These are phyloP conservation scores for Starmerella gropengiesseri DNA, from an alignment of 805 yeast genomes.

Conservation along the genomic window DNA sequence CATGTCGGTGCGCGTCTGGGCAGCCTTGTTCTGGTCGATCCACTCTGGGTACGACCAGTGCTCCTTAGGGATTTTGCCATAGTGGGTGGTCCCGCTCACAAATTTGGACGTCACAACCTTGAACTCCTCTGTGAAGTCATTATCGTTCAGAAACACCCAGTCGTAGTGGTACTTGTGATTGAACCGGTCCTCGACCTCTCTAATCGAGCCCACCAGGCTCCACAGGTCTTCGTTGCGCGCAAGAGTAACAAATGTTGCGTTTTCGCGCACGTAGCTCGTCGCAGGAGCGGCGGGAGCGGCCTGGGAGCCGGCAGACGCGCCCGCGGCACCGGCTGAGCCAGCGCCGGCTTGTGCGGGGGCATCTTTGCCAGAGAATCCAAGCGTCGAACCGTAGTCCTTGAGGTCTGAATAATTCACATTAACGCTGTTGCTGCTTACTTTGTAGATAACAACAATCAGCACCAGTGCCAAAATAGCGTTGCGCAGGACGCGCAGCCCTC, in stretches of 20 bases:
- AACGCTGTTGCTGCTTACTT: constrained; percentile 19
- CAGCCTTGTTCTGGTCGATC: constrained; percentile 67
- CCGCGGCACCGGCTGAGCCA: constrained; percentile 2
- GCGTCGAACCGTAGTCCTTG: constrained; percentile 17
- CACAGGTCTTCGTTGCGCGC: constrained; percentile 59
- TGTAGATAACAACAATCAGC: constrained; percentile 28
- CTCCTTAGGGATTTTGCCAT: constrained; percentile 60
- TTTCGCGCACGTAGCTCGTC: constrained; percentile 24
- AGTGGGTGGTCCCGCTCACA: constrained; percentile 58
- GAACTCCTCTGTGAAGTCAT: constrained; percentile 62
- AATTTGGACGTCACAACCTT: constrained; percentile 41
- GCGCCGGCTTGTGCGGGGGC: not conserved
- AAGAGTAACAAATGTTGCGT: constrained; percentile 43
- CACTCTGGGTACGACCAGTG: constrained; percentile 83
- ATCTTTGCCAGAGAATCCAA: not conserved
- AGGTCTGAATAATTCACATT: not conserved
- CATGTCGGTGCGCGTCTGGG: constrained; percentile 49
- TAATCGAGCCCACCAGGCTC: constrained; percentile 50
- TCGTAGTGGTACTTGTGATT: constrained; percentile 68
- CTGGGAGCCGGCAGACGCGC: not conserved
- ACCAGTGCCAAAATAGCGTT: constrained; percentile 29
- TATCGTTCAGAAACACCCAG: constrained; percentile 87
- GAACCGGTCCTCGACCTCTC: constrained; percentile 68
- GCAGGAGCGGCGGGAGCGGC: constrained; percentile 5
- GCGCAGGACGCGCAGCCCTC: constrained; percentile 31